Percentiles rank a stretch among this genome's conserved stretches.
These are phyloP conservation scores for Lactarius deliciosus DNA, from an alignment of 768 basidiomycete species.

Conservation along the genomic window DNA sequence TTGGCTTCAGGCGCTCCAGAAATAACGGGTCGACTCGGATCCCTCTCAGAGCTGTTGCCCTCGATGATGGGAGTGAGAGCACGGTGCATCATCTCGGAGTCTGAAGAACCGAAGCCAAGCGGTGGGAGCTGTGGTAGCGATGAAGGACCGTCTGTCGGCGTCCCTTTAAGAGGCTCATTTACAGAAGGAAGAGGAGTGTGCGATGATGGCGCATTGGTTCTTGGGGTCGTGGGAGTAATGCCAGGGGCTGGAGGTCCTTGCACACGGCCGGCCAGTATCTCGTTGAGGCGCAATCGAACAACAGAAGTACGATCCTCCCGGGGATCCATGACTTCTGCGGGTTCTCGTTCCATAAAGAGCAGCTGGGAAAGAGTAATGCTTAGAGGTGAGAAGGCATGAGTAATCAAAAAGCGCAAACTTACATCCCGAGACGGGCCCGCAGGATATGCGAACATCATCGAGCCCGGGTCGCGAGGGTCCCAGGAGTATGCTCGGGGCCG, in stretches of 20 bases:
- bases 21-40: neutral
- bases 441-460: constrained; percentile 94
- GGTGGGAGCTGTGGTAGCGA: constrained; percentile 57
- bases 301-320: constrained; percentile 74
- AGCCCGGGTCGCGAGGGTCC: constrained; percentile 79
- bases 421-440: constrained; percentile 83
- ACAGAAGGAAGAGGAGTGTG: constrained; percentile 22
- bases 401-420: constrained; percentile 35
- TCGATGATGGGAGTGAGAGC: constrained; percentile 63
- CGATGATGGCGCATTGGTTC: constrained; percentile 13
- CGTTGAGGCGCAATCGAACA: constrained; percentile 60
- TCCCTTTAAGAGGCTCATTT: constrained; percentile 1
- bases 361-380: constrained; percentile 44
- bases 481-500: constrained; percentile 83
- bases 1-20: neutral
- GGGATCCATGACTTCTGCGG: constrained; percentile 74
- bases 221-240: neutral
- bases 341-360: constrained; percentile 85
- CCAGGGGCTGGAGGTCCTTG: constrained; percentile 37
- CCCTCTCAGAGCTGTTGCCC: constrained; percentile 35
- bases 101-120: constrained; percentile 46
- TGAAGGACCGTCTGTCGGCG: constrained; percentile 6
- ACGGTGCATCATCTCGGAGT: constrained; percentile 16
- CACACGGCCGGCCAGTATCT: constrained; percentile 66
- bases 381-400: constrained; percentile 1